Conservation (phyloP, 495 filamentous ascomycete species). For the Neurospora africana region DNA sequence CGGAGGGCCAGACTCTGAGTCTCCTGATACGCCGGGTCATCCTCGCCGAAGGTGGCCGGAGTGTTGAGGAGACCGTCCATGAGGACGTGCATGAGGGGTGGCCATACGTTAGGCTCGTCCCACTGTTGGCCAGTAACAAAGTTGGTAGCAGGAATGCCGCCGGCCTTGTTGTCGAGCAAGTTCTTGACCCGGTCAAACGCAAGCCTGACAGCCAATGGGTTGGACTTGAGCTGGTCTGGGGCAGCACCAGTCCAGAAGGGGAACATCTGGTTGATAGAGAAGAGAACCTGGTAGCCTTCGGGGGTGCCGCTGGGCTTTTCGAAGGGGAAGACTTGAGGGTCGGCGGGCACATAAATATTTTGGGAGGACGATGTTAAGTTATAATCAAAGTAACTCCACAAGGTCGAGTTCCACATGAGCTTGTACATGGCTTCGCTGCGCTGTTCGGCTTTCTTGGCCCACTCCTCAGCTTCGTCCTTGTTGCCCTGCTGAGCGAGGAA, state of each 20-base stretch:
- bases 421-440: conserved; percentile 35
- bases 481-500: conserved; percentile 28
- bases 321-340: conserved; percentile 22
- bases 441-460: conserved; percentile 19
- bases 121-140: conserved; percentile 38
- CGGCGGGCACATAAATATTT: conserved; percentile 27
- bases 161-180: conserved; percentile 26
- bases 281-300: conserved; percentile 30
- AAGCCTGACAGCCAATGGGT: conserved; percentile 34
- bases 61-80: conserved; percentile 39
- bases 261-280: conserved; percentile 35
- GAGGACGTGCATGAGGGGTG: conserved; percentile 34
- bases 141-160: conserved; percentile 37
- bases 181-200: conserved; percentile 26
- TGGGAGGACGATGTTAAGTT: conserved; percentile 36
- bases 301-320: conserved; percentile 23
- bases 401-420: conserved; percentile 38
- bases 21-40: conserved; percentile 31
- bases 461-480: conserved; percentile 19
- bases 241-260: conserved; percentile 44
- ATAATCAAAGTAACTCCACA: conserved; percentile 41
- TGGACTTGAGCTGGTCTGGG: conserved; percentile 30
- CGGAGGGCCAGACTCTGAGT: conserved; percentile 29
- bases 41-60: conserved; percentile 32
- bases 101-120: conserved; percentile 45